phyloP scores from a whole-genome alignment of 2,329 filamentous ascomycete species.

The Aureobasidium subglaciale region DNA sequence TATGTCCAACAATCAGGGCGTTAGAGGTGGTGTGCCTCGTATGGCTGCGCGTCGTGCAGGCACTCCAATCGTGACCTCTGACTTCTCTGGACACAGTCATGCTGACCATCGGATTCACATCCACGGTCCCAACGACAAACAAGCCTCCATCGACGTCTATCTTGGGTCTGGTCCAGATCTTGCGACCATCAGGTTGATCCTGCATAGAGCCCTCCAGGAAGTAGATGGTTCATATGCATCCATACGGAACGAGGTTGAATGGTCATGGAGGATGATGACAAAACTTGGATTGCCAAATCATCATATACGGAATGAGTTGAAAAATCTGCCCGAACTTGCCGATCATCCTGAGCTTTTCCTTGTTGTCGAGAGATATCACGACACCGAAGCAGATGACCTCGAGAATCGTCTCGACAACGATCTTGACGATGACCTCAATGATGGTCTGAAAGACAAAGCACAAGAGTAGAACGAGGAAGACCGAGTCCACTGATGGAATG shows the following conservation, averaged over 20 bases:
- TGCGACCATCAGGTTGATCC: conserved; percentile 4
- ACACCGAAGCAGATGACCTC: not conserved
- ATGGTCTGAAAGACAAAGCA: not conserved
- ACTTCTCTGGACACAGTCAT: not conserved
- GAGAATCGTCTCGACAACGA: not conserved
- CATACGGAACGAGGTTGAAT: not conserved
- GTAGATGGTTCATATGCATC: not conserved
- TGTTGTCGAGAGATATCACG: not conserved
- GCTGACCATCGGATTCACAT: not conserved
- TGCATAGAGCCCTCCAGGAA: not conserved
- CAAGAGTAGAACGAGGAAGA: not conserved
- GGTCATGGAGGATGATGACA: not conserved
- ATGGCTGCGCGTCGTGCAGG: conserved; percentile 1
- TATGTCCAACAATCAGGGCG: not conserved
- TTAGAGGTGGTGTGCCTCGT: not conserved
- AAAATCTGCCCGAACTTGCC: not conserved
- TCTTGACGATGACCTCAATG: not conserved
- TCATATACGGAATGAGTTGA: not conserved
- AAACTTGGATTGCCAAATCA: not conserved
- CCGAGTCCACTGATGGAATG: not conserved
- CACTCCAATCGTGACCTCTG: not conserved
- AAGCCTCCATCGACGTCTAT: not conserved
- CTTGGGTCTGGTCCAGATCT: not conserved
- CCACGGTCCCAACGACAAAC: not conserved
- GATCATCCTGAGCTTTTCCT: not conserved